Base-by-base conservation (phyloP, 495 filamentous ascomycete genomes). In the Wilcoxina mikolae region DNA sequence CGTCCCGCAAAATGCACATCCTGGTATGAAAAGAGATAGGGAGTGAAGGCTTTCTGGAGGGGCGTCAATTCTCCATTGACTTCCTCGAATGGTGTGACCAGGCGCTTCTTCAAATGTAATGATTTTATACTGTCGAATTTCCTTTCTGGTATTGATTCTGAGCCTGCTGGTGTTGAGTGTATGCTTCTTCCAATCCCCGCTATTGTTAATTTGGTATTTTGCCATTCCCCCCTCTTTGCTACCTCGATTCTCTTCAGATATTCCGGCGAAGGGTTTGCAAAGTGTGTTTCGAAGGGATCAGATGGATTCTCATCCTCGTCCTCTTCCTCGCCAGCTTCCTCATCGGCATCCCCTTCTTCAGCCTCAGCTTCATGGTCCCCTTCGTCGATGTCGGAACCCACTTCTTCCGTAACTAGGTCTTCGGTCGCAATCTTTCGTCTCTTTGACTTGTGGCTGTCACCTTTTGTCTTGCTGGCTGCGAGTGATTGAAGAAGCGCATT, bases 231-330 rank as follows among this genome's bases (percentile, higher is more conserved):
- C 74, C 67, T 54, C 24, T 68, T 61, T 3, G 73, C 69, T 23
- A 71, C 67, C 58, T 81, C 66, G 24, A 89, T 69, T 5, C 69
- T 66, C 28, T 70, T 69, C 7, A 87, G 58, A 18, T 74, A 67
- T 4, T 74, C 69, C 35, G 81, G 76, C 17, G 84, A 75, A 1
- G 78, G 76, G 20, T 69, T 68, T 26, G 76, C 74, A 68, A 94
- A 90, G 67, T 95, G 90, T 29, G 72, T 70, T 46, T 88, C 79
- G 62, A 93, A 95, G 2, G 85, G 81, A 66, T 94, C 88, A 1
- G 72, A 71, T 24, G 67, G 65, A 68, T 79, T 72, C 27, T 74
- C 71, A 18, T 74, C 66, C 44, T 79, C 75, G 11, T 74, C 65
- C 52, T 44, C 60, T 4, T 44, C 53, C 1, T 50, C 63, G 26